phyloP scores from a whole-genome alignment of 805 yeast genomes.

The Metschnikowia aberdeeniae region DNA sequence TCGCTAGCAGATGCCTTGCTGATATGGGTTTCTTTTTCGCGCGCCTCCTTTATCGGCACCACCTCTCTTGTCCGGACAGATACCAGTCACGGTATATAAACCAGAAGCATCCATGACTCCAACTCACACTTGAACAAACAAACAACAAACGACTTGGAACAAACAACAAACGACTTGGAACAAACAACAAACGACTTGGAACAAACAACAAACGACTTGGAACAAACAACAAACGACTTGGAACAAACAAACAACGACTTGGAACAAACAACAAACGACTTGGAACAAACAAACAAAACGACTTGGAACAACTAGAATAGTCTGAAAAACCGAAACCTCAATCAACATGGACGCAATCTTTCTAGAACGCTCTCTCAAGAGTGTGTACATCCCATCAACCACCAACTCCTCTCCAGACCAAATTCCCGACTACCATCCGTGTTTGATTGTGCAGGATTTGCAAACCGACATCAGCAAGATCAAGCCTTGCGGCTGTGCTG shows the following conservation, averaged over 20 bases:
- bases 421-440: constrained; percentile 53
- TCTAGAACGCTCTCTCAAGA: constrained; percentile 34
- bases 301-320: too few species aligned
- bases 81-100: neutral
- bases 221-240: too few species aligned
- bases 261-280: too few species aligned
- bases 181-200: too few species aligned
- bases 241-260: too few species aligned
- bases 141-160: too few species aligned
- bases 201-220: too few species aligned
- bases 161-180: too few species aligned
- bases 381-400: constrained; percentile 46
- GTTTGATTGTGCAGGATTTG: constrained; percentile 53
- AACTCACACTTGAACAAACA: too few species aligned
- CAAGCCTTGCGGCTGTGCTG: constrained; percentile 42
- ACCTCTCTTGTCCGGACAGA: constrained; percentile 2
- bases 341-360: constrained; percentile 40
- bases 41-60: neutral
- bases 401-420: constrained; percentile 12
- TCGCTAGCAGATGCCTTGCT: constrained; percentile 3
- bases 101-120: neutral
- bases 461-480: constrained; percentile 44
- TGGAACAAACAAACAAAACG: too few species aligned
- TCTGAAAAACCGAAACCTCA: too few species aligned
- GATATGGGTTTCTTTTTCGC: neutral